These are phyloP conservation scores for Digitaria exilis DNA, from an alignment of 202 grass and related monocot genomes.

Conservation along the genomic window DNA sequence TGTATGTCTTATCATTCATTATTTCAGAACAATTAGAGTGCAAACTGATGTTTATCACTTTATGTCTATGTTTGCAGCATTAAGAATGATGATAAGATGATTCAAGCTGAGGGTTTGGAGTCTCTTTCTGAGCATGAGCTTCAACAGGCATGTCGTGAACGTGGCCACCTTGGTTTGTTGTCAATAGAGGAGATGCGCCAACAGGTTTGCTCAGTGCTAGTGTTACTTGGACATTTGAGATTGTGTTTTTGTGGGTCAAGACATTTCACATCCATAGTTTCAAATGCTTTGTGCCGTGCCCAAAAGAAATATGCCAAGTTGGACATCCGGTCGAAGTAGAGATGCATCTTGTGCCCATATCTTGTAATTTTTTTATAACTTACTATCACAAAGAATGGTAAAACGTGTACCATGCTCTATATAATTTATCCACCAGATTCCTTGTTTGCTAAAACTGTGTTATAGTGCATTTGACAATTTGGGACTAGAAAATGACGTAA, in stretches of 20 bases:
- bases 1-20: background rate
- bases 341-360: background rate
- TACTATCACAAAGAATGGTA: background rate
- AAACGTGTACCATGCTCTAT: background rate
- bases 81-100: constrained; percentile 94
- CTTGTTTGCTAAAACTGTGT: constrained; percentile 6
- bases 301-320: background rate
- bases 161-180: constrained; percentile 85
- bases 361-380: constrained; percentile 12
- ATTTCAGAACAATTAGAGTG: background rate
- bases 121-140: constrained; percentile 95
- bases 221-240: background rate
- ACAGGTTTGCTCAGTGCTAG: constrained; percentile 61
- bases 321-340: background rate
- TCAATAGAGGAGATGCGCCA: constrained; percentile 86
- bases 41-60: constrained; percentile 8
- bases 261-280: background rate
- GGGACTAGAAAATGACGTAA: background rate
- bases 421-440: background rate
- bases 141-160: constrained; percentile 87
- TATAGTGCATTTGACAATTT: constrained; percentile 2
- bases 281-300: background rate
- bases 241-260: background rate
- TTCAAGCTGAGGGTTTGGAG: constrained; percentile 76
- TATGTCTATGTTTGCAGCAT: constrained; percentile 58